Evolutionary conservation across 2,329 filamentous ascomycete species (phyloP).

Genomic region (Lasiodiplodia theobromae): DNA sequence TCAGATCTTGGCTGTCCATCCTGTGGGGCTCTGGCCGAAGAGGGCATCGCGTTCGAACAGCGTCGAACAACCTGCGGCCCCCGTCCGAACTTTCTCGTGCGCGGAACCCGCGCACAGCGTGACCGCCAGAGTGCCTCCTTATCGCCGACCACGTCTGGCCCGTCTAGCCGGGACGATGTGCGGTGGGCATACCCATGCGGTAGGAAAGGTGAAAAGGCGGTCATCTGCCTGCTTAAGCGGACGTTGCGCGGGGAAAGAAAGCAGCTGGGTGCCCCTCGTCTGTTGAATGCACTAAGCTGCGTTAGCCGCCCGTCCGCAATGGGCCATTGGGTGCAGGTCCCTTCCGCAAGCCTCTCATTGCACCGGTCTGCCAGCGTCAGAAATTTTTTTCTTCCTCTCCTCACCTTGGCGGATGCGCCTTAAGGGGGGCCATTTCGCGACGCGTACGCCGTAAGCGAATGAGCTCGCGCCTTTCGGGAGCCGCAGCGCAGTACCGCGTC

Average conservation of each 20-base stretch:
- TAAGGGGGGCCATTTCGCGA: conserved; percentile 17
- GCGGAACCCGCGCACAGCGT: background rate
- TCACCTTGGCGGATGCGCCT: conserved; percentile 3
- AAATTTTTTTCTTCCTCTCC: conserved; percentile 1
- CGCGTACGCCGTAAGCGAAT: conserved; percentile 17
- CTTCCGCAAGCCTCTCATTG: background rate
- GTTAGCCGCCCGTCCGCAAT: background rate
- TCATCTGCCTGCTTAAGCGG: conserved; percentile 2
- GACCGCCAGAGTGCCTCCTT: conserved; percentile 17
- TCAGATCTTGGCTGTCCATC: conserved; percentile 23
- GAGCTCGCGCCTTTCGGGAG: conserved; percentile 8
- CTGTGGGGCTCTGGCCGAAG: background rate
- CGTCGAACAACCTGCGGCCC: conserved; percentile 7
- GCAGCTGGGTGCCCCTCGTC: background rate
- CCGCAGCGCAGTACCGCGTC: background rate
- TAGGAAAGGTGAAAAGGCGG: conserved; percentile 17
- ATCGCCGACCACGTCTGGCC: conserved; percentile 6
- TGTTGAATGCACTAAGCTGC: background rate
- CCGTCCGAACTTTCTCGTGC: conserved; percentile 15
- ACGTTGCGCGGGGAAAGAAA: conserved; percentile 6
- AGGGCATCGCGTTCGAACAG: conserved; percentile 7
- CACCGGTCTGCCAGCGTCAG: background rate
- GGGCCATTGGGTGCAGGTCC: background rate
- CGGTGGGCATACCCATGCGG: background rate
- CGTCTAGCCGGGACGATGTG: background rate